Evolutionary conservation across 257 asterid genomes (phyloP).

Genomic region (Misopates orontium): DNA sequence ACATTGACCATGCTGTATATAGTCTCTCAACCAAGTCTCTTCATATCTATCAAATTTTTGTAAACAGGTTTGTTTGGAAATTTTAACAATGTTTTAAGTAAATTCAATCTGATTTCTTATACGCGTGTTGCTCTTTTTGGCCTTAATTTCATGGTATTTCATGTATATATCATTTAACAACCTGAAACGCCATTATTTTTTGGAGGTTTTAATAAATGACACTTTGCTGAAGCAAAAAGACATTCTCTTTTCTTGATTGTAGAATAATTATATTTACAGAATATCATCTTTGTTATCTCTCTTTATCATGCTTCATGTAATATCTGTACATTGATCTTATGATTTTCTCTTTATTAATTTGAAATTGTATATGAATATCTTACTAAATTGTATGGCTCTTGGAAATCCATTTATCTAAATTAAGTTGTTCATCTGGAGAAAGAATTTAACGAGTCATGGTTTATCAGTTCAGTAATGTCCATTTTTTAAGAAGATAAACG

Average conservation of each 20-base stretch:
- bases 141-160: constrained; percentile 5
- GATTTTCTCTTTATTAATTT: too few species aligned
- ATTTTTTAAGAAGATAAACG: constrained; percentile 21
- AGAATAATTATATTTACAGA: neutral
- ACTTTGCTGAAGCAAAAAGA: too few species aligned
- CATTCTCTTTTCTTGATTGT: neutral
- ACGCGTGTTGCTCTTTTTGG: neutral
- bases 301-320: neutral
- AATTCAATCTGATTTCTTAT: constrained; percentile 2
- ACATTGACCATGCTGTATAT: constrained; percentile 60
- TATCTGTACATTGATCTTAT: too few species aligned
- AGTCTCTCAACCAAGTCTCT: constrained; percentile 77
- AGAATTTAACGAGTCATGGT: neutral
- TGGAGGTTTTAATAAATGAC: neutral
- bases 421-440: constrained; percentile 2
- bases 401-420: neutral
- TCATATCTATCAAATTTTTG: constrained; percentile 63
- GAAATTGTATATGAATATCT: too few species aligned
- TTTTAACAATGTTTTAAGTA: neutral
- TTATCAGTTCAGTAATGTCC: neutral
- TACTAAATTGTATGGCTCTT: neutral
- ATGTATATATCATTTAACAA: neutral
- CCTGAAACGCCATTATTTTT: neutral
- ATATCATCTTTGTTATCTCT: neutral
- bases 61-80: constrained; percentile 48